Base-by-base conservation (phyloP, 2,329 filamentous ascomycete genomes). In the Apiospora malaysiana region DNA sequence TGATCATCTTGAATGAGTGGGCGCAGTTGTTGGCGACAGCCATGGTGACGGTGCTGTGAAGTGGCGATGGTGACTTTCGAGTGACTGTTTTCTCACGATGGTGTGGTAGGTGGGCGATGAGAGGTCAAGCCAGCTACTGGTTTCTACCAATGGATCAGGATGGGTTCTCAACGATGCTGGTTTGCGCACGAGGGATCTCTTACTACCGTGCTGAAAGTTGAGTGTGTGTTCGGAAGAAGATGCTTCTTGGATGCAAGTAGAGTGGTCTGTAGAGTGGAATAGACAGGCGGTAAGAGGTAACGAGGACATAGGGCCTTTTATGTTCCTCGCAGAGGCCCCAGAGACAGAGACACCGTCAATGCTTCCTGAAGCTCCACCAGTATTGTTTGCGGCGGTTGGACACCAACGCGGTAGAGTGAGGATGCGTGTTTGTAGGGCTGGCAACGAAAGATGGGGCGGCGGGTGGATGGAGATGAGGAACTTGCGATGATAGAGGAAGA, bases 1-100 rank as follows among this genome's bases (percentile, higher is more conserved):
- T 92, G 81, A 92, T 87, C 80, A 92, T 85, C 76, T 85, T 85
- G 81, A 92, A 92, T 14, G 85, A 85, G 78, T 92, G 90, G 46
- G 85, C 84, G 79, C 90, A 92, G 72, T 85, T 85, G 73, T 81
- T 84, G 69, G 87, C 84, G 79, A 91, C 84, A 71, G 85, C 85
- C 86, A 88, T 88, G 73, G 71, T 80, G 76, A 73, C 72, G 71
- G 68, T 65, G 56, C 9, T 63, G 67, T 56, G 32, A 23, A 45
- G 68, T 63, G 25, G 21, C 16, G 42, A 43, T 68, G 23, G 16
- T 43, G 37, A 65, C 3, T 68, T 32, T 40, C 56, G 56, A 40
- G 56, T n/a, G 32, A 40, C 32, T 40, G 32, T 37, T 37, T 37
- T 18, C 21, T 63, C 8, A 63, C 27, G 21, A 40, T 40, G 56